Percentiles rank a stretch among this genome's conserved stretches.
Evolutionary conservation across 345 rosid genomes (phyloP).

Genomic region (Populus simonii): DNA sequence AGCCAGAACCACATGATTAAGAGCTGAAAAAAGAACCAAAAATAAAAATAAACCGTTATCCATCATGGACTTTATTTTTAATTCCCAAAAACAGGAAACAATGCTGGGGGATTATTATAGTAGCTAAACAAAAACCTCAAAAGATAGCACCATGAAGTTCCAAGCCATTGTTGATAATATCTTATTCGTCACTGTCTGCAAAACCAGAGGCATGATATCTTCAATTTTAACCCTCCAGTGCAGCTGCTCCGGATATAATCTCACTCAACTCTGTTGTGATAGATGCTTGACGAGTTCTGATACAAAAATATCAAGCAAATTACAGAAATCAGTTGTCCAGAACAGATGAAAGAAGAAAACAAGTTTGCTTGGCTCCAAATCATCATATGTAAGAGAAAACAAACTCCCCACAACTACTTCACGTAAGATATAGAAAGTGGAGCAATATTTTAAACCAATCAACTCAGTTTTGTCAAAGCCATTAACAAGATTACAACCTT

Average conservation of each 20-base stretch:
- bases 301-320: conserved; percentile 4
- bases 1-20: not conserved
- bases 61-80: not conserved
- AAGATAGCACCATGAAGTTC: not conserved
- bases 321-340: not conserved
- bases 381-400: not conserved
- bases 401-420: not conserved
- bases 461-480: not conserved
- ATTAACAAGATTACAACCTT: not conserved
- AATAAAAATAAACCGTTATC: not conserved
- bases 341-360: not conserved
- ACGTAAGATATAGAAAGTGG: not conserved
- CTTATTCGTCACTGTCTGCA: not conserved
- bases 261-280: conserved; percentile 96
- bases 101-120: not conserved
- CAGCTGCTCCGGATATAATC: conserved; percentile 96
- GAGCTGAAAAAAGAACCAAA: not conserved
- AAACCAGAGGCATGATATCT: not conserved
- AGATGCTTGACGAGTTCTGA: conserved; percentile 98
- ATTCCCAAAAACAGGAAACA: not conserved
- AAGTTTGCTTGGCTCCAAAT: not conserved
- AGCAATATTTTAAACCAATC: not conserved
- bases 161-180: not conserved
- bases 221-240: conserved; percentile 53
- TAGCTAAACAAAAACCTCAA: not conserved